Evolutionary conservation across 2,329 filamentous ascomycete genomes (phyloP).

Genomic region (Botrytis elliptica): DNA sequence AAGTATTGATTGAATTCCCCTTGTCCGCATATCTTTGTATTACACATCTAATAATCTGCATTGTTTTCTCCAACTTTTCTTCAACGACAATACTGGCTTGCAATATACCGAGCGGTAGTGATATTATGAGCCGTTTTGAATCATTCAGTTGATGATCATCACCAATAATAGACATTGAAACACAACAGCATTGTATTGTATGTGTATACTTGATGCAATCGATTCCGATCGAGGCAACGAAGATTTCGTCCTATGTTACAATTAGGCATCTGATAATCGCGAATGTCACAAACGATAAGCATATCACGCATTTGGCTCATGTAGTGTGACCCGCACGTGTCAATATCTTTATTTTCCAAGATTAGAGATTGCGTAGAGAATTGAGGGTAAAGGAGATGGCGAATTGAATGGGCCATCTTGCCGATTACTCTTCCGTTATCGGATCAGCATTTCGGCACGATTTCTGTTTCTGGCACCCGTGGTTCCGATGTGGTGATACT

Average conservation of each 20-base stretch:
- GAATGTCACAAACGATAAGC: not conserved
- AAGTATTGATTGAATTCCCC: conserved; percentile 6
- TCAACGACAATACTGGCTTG: not conserved
- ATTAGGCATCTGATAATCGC: conserved; percentile 17
- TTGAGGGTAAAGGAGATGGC: not conserved
- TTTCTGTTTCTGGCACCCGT: not conserved
- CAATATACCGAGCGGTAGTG: conserved; percentile 2
- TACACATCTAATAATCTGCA: not conserved
- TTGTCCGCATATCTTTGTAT: not conserved
- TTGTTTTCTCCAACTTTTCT: conserved; percentile 6
- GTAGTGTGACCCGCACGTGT: conserved; percentile 18
- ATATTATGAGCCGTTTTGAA: not conserved
- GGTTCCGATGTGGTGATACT: not conserved
- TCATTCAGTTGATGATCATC: not conserved
- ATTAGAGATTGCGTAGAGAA: not conserved
- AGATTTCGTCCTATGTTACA: conserved; percentile 13
- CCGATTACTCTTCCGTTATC: not conserved
- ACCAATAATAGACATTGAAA: not conserved
- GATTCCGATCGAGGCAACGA: conserved; percentile 3
- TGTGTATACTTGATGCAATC: not conserved
- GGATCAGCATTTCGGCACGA: not conserved
- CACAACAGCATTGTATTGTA: not conserved
- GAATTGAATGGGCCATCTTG: not conserved
- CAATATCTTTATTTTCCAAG: conserved; percentile 13
- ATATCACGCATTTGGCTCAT: conserved; percentile 7